Conservation (phyloP, 164 flowering plant species). For the Piper betle region DNA sequence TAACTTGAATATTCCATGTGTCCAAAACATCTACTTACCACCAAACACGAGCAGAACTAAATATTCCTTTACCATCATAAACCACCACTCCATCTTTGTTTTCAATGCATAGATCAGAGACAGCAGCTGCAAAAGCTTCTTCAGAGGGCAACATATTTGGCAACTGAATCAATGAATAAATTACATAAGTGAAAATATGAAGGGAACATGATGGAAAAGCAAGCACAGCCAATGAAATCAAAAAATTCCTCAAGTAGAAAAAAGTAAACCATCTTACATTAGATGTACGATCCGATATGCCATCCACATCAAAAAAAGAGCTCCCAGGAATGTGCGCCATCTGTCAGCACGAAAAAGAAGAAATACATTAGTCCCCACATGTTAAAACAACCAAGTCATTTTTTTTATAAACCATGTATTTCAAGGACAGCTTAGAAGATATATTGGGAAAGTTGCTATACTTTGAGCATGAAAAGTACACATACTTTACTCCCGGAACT, state of each 20-base stretch:
- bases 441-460: not conserved
- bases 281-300: conserved; percentile 67
- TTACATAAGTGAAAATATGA: conserved; percentile 1
- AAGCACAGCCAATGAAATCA: not conserved
- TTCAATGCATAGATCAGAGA: conserved; percentile 79
- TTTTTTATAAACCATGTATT: not conserved
- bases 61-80: conserved; percentile 96
- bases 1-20: not conserved
- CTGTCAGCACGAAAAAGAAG: conserved; percentile 24
- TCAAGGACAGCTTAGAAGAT: not conserved
- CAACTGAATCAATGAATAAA: conserved; percentile 35
- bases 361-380: not conserved
- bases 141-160: conserved; percentile 98
- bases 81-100: conserved; percentile 87
- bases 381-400: not conserved
- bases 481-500: not conserved
- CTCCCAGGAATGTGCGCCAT: conserved; percentile 98
- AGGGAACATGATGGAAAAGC: not conserved
- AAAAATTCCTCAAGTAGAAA: not conserved
- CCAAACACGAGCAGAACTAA: conserved; percentile 99
- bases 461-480: no score
- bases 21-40: conserved; percentile 40
- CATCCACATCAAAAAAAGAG: conserved; percentile 95
- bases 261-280: conserved; percentile 42
- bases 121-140: conserved; percentile 97